Evolutionary conservation across 2,329 filamentous ascomycete genomes (phyloP).

Genomic region (Paramyrothecium sp.): DNA sequence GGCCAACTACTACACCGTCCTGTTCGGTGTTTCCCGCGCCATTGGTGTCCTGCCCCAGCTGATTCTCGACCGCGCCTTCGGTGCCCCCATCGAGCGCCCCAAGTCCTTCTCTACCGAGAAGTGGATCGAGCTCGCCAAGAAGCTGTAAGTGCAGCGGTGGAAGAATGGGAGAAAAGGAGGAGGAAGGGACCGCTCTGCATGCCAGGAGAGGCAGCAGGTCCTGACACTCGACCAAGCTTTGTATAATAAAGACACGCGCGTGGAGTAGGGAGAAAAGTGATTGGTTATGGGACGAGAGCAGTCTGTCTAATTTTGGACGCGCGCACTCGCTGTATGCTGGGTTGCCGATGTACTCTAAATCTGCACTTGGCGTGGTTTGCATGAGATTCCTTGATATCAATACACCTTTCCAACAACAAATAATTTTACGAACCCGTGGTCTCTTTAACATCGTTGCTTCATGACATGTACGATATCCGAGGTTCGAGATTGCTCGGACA

Average conservation of each 20-base stretch:
- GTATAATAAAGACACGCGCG: not conserved
- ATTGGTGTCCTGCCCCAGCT: slow-evolving; percentile 98
- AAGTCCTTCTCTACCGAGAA: slow-evolving; percentile 99
- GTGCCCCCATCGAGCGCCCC: slow-evolving; percentile 95
- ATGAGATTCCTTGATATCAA: not conserved
- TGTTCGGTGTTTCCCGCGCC: slow-evolving; percentile 97
- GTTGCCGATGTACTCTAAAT: not conserved
- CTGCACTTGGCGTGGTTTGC: not conserved
- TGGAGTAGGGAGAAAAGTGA: not conserved
- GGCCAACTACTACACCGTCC: slow-evolving; percentile 99
- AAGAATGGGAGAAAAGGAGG: not conserved
- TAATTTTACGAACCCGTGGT: no score
- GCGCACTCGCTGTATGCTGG: not conserved
- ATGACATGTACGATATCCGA: not conserved
- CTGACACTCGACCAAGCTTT: not conserved
- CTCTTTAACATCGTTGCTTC: no score
- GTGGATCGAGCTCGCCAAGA: slow-evolving; percentile 90
- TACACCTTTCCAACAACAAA: not conserved
- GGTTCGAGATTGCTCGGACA: not conserved
- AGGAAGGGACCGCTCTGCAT: not conserved
- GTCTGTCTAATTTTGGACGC: not conserved
- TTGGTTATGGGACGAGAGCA: not conserved
- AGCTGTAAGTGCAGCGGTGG: slow-evolving; percentile 63
- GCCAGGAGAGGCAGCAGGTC: not conserved
- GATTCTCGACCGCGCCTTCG: slow-evolving; percentile 98